These are phyloP conservation scores for Fusarium virguliforme DNA, from an alignment of 2,329 filamentous ascomycete species.

Conservation along the genomic window DNA sequence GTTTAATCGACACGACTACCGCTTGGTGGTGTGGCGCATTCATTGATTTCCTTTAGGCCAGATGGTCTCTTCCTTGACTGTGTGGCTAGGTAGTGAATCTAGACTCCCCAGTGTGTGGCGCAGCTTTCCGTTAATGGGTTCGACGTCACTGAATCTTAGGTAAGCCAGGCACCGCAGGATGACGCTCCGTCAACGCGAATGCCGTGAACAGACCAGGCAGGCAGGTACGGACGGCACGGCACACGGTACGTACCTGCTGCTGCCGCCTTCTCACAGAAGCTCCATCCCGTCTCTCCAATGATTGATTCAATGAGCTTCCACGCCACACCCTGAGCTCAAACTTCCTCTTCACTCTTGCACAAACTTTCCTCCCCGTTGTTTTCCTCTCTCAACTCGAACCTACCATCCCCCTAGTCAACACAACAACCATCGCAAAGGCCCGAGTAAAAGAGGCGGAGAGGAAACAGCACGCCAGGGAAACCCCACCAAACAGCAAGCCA, in stretches of 20 bases:
- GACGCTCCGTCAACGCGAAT: constrained; percentile 40
- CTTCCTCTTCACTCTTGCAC: constrained; percentile 1
- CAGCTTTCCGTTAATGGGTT: constrained; percentile 15
- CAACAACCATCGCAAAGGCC: neutral
- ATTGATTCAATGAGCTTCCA: constrained; percentile 43
- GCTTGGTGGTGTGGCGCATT: constrained; percentile 41
- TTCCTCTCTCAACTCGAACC: neutral
- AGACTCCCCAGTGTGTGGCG: neutral
- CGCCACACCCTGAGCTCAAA: constrained; percentile 33
- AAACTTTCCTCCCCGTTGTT: neutral
- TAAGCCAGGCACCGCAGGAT: constrained; percentile 52
- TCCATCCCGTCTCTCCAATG: constrained; percentile 21
- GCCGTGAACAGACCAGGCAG: neutral
- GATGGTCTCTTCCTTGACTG: constrained; percentile 31
- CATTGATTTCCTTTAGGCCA: constrained; percentile 40
- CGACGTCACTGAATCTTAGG: constrained; percentile 43
- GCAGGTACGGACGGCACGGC: constrained; percentile 1
- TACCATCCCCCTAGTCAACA: neutral
- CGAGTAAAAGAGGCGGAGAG: constrained; percentile 9
- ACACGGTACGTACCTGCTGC: constrained; percentile 28
- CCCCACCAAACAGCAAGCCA: constrained; percentile 34
- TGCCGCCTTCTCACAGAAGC: constrained; percentile 8
- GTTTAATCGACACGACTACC: constrained; percentile 39
- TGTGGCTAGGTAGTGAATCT: constrained; percentile 22
- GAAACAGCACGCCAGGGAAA: constrained; percentile 21